A percentile compares a stretch with the other conserved stretches of the same genome.
Evolutionary conservation across 257 asterid species (phyloP).

Genomic region (Fraxinus excelsior): DNA sequence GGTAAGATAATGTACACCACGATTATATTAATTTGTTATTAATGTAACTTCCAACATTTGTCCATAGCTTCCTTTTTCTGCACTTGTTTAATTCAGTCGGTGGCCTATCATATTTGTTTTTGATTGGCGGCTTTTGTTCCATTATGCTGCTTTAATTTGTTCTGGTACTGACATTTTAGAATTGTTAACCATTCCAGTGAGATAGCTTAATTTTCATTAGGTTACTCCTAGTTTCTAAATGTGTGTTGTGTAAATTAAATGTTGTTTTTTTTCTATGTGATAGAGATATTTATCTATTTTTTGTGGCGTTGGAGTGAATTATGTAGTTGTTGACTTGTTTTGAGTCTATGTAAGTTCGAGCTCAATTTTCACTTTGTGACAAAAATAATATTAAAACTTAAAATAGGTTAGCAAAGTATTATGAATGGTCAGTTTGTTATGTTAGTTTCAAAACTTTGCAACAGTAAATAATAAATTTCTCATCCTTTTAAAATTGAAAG

Average conservation of each 20-base stretch:
- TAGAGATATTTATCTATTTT: too few species aligned
- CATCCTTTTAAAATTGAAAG: too few species aligned
- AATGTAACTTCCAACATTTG: neutral
- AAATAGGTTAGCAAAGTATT: too few species aligned
- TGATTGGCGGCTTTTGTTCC: neutral
- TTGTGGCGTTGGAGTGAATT: neutral
- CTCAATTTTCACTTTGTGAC: too few species aligned
- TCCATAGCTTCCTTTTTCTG: neutral
- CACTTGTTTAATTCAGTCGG: neutral
- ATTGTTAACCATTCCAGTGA: neutral
- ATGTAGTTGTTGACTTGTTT: neutral
- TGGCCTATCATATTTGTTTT: neutral
- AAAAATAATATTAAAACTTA: too few species aligned
- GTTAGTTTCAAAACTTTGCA: too few species aligned
- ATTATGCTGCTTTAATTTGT: neutral
- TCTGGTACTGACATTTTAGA: neutral
- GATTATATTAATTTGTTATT: constrained; percentile 7
- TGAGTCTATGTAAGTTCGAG: too few species aligned
- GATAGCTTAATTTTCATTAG: too few species aligned
- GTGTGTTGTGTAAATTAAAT: too few species aligned
- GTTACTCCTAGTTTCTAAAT: too few species aligned
- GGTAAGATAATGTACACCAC: constrained; percentile 46
- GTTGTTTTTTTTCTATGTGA: neutral
- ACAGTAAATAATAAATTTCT: too few species aligned
- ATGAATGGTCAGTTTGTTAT: too few species aligned